phyloP scores from a whole-genome alignment of 257 asterid genomes.

The Vinca minor region DNA sequence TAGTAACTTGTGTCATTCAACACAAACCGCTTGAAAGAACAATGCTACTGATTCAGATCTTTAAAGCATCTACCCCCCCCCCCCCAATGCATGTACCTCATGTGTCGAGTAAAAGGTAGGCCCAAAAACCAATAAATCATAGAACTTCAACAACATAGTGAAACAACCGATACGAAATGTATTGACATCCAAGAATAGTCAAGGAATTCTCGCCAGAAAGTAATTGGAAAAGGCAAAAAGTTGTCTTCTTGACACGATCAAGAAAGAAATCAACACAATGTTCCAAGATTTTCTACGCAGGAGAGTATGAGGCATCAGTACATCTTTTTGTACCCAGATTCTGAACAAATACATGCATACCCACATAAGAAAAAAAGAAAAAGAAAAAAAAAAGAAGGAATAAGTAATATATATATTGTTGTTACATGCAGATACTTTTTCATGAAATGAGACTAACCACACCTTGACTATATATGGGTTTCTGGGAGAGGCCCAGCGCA shows the following conservation, averaged over 20 bases:
- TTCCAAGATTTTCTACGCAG: not conserved
- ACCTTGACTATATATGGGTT: constrained; percentile 90
- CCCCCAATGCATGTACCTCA: not conserved
- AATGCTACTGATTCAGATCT: not conserved
- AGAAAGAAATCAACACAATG: not conserved
- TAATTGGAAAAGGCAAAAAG: not conserved
- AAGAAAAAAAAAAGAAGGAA: too few relatives aligned
- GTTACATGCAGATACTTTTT: not conserved
- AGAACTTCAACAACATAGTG: not conserved
- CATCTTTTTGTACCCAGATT: not conserved
- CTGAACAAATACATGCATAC: not conserved
- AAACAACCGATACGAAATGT: not conserved
- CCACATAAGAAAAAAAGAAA: constrained; percentile 2
- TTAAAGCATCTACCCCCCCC: not conserved
- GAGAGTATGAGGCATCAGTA: not conserved
- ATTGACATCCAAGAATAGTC: not conserved
- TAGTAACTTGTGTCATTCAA: not conserved
- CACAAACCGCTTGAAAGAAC: not conserved
- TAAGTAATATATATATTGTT: not conserved
- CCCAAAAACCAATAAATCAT: not conserved
- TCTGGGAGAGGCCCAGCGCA: constrained; percentile 93
- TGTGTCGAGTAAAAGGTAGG: not conserved
- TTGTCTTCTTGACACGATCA: not conserved
- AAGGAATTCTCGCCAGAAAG: not conserved
- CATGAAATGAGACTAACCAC: constrained; percentile 7